These are phyloP conservation scores for Trifolium dubium DNA, from an alignment of 306 rosid genomes.

Conservation along the genomic window DNA sequence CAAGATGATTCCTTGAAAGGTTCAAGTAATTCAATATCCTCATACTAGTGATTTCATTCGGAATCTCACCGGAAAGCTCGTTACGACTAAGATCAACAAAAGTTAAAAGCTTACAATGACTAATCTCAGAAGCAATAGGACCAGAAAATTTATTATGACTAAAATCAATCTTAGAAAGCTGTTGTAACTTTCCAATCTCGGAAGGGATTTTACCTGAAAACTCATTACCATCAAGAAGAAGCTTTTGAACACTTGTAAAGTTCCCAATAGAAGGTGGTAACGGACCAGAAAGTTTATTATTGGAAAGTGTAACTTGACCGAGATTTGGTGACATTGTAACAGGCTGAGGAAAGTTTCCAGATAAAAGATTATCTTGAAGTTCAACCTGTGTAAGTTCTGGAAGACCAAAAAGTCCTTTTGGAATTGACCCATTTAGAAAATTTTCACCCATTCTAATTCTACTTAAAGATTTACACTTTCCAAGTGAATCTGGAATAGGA, in stretches of 20 bases:
- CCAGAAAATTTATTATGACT: slow-evolving; percentile 80
- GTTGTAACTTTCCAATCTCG: slow-evolving; percentile 80
- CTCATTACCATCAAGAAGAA: slow-evolving; percentile 76
- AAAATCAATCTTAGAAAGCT: slow-evolving; percentile 83
- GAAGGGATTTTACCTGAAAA: slow-evolving; percentile 83
- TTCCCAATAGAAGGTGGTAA: slow-evolving; percentile 86
- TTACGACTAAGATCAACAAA: slow-evolving; percentile 88
- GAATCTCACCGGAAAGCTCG: slow-evolving; percentile 75
- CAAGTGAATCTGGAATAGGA: slow-evolving; percentile 86
- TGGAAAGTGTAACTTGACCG: slow-evolving; percentile 86
- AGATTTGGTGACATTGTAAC: slow-evolving; percentile 56
- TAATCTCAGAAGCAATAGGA: slow-evolving; percentile 68
- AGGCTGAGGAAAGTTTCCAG: slow-evolving; percentile 70
- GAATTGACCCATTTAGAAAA: slow-evolving; percentile 85
- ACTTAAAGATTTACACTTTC: slow-evolving; percentile 67
- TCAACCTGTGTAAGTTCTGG: slow-evolving; percentile 81
- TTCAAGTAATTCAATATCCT: slow-evolving; percentile 83
- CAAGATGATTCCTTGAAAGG: slow-evolving; percentile 78
- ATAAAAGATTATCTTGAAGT: slow-evolving; percentile 74
- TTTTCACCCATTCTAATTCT: slow-evolving; percentile 93
- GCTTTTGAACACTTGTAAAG: slow-evolving; percentile 91
- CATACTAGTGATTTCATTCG: slow-evolving; percentile 76
- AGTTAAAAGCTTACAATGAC: slow-evolving; percentile 78
- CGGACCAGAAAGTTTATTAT: slow-evolving; percentile 73
- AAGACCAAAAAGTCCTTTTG: slow-evolving; percentile 77